These are phyloP conservation scores for Lyophyllum atratum DNA, from an alignment of 768 basidiomycete species.

Conservation along the genomic window DNA sequence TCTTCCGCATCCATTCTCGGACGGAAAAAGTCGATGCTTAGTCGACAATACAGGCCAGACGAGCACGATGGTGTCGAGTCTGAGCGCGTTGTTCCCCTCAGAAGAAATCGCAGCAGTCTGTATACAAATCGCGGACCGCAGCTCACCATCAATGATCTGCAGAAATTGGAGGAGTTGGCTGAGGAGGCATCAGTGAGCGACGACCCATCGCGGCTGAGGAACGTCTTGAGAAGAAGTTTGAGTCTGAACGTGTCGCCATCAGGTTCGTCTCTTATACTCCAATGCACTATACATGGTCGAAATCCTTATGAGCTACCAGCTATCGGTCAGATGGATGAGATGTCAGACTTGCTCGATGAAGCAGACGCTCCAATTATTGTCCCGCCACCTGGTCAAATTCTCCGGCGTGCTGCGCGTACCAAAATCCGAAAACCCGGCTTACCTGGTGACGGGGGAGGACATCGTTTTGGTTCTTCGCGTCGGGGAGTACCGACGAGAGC, in stretches of 20 bases:
- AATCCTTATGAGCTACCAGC: conserved; percentile 38
- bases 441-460: conserved; percentile 77
- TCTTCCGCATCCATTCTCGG: conserved; percentile 54
- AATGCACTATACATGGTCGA: conserved; percentile 10
- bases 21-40: conserved; percentile 91
- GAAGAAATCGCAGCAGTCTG: conserved; percentile 67
- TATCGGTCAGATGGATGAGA: conserved; percentile 67
- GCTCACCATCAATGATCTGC: conserved; percentile 91
- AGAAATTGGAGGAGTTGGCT: conserved; percentile 89
- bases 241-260: conserved; percentile 85
- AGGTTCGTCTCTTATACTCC: conserved; percentile 54
- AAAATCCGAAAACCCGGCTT: conserved; percentile 89
- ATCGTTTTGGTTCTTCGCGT: conserved; percentile 69
- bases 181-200: conserved; percentile 85
- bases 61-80: conserved; percentile 78
- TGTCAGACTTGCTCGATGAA: conserved; percentile 72
- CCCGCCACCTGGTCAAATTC: conserved; percentile 83
- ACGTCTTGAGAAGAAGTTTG: conserved; percentile 79
- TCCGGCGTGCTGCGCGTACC: conserved; percentile 90
- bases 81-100: conserved; percentile 63
- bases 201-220: conserved; percentile 80
- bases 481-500: conserved; percentile 33
- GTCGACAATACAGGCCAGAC: conserved; percentile 86
- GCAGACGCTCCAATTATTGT: conserved; percentile 91
- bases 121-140: conserved; percentile 75